Base-by-base conservation (phyloP, 2,329 filamentous ascomycete genomes). In the Trichophyton schoenleinii region DNA sequence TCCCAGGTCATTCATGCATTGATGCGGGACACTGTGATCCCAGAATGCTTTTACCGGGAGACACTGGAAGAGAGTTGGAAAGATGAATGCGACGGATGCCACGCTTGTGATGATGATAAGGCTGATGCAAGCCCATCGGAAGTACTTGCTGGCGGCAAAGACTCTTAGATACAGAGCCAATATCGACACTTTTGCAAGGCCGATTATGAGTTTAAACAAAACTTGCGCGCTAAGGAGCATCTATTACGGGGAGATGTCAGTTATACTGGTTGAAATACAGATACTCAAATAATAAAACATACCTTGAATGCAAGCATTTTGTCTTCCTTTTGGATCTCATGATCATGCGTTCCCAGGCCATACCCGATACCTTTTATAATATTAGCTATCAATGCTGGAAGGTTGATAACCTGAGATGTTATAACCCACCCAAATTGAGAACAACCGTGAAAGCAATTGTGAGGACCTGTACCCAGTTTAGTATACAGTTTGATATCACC, bases 141-240 rank as follows among this genome's bases (percentile, higher is more conserved):
- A 62, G 3, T 58, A 25, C 31, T 60, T 61, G 52, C 59, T 3
- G 41, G 59, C 59, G n/a, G 41, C 42, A 36, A 64, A 64, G 9
- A 60, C 52, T 57, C 63, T 58, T n/a, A 64, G 18, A 42, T 64
- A 64, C 20, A 64, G 60, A 22, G 62, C 60, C n/a, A 63, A 53
- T 13, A 64, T 60, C 7, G 63, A 63, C 11, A 62, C 15, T 48
- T 64, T 64, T 22, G 62, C 57, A 25, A 61, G 46, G 6, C 59
- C 22, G 3, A 63, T 55, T 38, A 60, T 22, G 28, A 63, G 52
- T 61, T 63, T 63, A 28, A 61, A 63, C 8, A 63, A 7, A 3
- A 63, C 20, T 42, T 63, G 62, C 8, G 58, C 57, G 15, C 41
- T 20, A 34, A 61, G 31, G n/a, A 60, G 31, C 55, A 57, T 55